Conservation (phyloP, 2,329 filamentous ascomycete species). For the Cadophora sp. region DNA sequence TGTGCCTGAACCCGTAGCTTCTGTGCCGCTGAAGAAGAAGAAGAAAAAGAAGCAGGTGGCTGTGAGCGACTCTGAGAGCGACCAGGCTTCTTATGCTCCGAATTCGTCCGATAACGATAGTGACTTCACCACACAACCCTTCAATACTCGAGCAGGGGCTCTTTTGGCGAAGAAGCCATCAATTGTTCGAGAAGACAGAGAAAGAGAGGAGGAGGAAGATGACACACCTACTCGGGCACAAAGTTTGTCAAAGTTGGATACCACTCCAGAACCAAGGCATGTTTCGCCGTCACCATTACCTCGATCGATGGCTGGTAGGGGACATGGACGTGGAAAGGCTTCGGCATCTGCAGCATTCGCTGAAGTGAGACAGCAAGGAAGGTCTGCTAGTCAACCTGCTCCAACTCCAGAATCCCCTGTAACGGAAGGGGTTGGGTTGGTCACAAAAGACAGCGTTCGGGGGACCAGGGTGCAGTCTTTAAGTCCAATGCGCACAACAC, state of each 20-base stretch:
- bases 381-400: constrained; percentile 37
- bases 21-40: constrained; percentile 21
- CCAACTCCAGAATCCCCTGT: constrained; percentile 21
- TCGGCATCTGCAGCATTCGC: constrained; percentile 34
- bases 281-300: constrained; percentile 39
- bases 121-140: constrained; percentile 31
- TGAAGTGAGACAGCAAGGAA: constrained; percentile 31
- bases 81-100: constrained; percentile 37
- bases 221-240: constrained; percentile 32
- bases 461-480: constrained; percentile 48
- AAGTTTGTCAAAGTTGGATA: constrained; percentile 22
- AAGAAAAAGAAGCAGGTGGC: constrained; percentile 39
- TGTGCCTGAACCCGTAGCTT: constrained; percentile 7
- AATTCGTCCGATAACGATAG: constrained; percentile 43
- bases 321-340: constrained; percentile 37
- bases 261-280: constrained; percentile 25
- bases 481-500: constrained; percentile 72
- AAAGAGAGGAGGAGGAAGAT: constrained; percentile 48
- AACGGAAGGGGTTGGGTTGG: constrained; percentile 30
- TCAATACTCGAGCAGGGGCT: constrained; percentile 33
- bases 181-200: constrained; percentile 54
- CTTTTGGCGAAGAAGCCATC: constrained; percentile 51
- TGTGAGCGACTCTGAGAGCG: constrained; percentile 38
- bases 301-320: constrained; percentile 36
- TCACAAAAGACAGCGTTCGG: constrained; percentile 36